Percentiles rank a stretch among this genome's conserved stretches.
Conservation (phyloP, 129 eudicot species). For the Pulicaria dysenterica region DNA sequence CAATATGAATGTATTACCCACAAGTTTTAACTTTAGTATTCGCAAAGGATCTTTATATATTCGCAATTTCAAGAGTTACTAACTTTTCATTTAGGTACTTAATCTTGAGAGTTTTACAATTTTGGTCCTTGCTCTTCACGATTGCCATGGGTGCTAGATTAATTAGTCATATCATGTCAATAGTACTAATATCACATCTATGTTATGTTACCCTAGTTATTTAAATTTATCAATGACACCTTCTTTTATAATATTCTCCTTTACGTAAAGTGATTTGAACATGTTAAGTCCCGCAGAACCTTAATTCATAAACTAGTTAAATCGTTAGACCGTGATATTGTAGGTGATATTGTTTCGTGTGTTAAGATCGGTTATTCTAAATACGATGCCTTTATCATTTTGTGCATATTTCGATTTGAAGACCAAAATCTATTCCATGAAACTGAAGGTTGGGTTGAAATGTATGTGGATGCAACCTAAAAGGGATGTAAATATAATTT, state of each 20-base stretch:
- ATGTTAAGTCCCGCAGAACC: too few species aligned
- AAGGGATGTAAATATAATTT: constrained; percentile 4
- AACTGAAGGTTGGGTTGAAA: background rate
- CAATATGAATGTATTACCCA: constrained; percentile 23
- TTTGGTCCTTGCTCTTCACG: constrained; percentile 9
- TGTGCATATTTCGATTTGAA: background rate
- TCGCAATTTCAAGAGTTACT: background rate
- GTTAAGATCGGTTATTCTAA: background rate
- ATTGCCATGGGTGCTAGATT: background rate
- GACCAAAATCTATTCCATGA: background rate
- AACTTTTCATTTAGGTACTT: constrained; percentile 15
- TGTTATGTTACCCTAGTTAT: background rate
- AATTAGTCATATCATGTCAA: background rate
- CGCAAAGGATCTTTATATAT: constrained; percentile 32
- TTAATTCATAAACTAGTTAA: too few species aligned
- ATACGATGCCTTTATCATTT: background rate
- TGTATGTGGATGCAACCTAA: background rate
- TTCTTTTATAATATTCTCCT: background rate
- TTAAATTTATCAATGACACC: background rate
- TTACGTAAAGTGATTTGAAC: too few species aligned
- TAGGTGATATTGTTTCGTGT: background rate
- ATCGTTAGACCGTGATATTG: too few species aligned
- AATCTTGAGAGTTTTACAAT: background rate
- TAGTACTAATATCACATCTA: background rate
- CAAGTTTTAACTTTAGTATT: constrained; percentile 25